Base-by-base conservation (phyloP, 371 early-diverging fungal species). In the Apophysomyces elegans region DNA sequence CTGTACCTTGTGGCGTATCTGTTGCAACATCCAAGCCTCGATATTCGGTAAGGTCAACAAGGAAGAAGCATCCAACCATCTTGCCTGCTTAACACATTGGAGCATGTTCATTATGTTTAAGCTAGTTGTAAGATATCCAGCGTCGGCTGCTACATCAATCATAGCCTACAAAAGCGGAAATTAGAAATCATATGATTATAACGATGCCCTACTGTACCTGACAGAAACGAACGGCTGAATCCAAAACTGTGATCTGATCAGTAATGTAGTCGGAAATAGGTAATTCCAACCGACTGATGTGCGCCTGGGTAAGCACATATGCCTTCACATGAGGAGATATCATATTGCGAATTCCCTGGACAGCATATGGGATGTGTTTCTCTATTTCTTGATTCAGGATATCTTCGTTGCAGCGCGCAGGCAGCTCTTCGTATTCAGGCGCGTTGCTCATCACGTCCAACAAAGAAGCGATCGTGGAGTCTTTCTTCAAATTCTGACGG, bases 351-450 rank as follows among this genome's bases (percentile, higher is more conserved):
- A 81, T 71, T 1, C 76, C 76, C 18, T 77, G 72, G 7, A 88
- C 81, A 32, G 83, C 63, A 64, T 84, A 84, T 0, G 86, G 88
- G 32, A 92, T 71, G 26, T 80, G 73, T 54, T 85, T 84, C 59
- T 90, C 91, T 14, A 91, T 80, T 62, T 90, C 90, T 64, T 86
- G 84, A 73, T 96, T 96, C 61, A 90, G 75, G 16, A 92, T 46
- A 71, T 96, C 96, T 69, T 96, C 98, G 70, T 96, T 94, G 72
- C 96, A 96, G 4, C 97, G 88, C 4, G 96, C 95, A 0, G 97
- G 96, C 7, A 95, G 72, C 68, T 96, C 96, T 8, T 88, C 86
- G 77, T 93, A 97, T 69, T 97, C 97, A 3, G 88, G 84, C 0
- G 89, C 91, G 62, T 93, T 89, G 64, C 91, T 87, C 21, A 96